A percentile compares a stretch with the other conserved stretches of the same genome.
Evolutionary conservation across 2,329 filamentous ascomycete species (phyloP).

Genomic region (Chrysosphaeria jannelii): DNA sequence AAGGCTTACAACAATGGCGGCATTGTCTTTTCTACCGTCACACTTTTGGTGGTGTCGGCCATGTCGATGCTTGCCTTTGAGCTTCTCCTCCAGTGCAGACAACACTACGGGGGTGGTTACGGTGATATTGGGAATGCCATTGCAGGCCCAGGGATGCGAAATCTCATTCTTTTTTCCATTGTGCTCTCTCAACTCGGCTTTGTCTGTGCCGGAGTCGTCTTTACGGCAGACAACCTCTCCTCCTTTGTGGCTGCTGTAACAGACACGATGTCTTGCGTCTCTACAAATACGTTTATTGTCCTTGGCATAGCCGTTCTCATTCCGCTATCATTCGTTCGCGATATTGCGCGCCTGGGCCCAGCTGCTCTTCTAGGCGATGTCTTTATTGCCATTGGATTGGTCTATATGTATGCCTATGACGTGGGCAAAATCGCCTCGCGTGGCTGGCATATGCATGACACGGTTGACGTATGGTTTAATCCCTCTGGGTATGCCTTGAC

Average conservation of each 20-base stretch:
- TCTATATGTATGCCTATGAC: conserved; percentile 47
- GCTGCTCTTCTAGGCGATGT: conserved; percentile 38
- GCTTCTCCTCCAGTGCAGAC: conserved; percentile 35
- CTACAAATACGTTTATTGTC: conserved; percentile 27
- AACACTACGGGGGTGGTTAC: conserved; percentile 37
- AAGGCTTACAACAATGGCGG: conserved; percentile 56
- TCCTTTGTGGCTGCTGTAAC: conserved; percentile 35
- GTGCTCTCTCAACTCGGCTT: conserved; percentile 49
- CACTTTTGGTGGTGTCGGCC: conserved; percentile 30
- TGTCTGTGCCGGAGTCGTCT: conserved; percentile 49
- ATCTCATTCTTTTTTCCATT: conserved; percentile 37
- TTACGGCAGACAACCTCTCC: conserved; percentile 42
- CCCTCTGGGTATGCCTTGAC: conserved; percentile 37
- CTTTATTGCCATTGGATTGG: conserved; percentile 39
- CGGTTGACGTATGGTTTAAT: conserved; percentile 35
- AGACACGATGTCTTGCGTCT: conserved; percentile 11
- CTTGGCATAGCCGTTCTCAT: conserved; percentile 33
- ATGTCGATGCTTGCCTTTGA: conserved; percentile 44
- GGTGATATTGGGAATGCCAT: conserved; percentile 42
- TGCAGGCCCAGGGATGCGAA: conserved; percentile 28
- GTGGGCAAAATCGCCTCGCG: conserved; percentile 20
- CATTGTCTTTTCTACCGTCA: conserved; percentile 41
- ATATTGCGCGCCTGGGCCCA: conserved; percentile 43
- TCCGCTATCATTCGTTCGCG: conserved; percentile 37
- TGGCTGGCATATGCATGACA: conserved; percentile 21